phyloP scores from a whole-genome alignment of 148 eudicot genomes.

The Rhododendron ferrugineum region DNA sequence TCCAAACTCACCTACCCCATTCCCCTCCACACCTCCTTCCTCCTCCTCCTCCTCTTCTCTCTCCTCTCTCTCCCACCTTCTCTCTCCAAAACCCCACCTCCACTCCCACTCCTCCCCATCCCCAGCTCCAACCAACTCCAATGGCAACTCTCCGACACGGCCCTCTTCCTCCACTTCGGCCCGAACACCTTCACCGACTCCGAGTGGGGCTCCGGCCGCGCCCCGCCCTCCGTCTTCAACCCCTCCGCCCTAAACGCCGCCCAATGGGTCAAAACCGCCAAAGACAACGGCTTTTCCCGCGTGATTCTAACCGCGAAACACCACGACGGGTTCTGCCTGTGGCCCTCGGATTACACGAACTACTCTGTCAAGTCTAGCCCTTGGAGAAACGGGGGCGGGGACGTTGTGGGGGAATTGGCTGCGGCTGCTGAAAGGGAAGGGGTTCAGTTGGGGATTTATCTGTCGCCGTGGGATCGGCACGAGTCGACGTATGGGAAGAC shows the following conservation, averaged over 20 bases:
- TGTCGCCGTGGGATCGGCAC: conserved; percentile 91
- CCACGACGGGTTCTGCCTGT: conserved; percentile 82
- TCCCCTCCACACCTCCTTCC: neutral
- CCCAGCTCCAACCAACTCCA: conserved; percentile 56
- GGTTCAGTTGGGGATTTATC: conserved; percentile 57
- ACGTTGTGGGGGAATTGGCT: conserved; percentile 62
- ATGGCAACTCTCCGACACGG: conserved; percentile 58
- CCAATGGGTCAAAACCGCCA: conserved; percentile 66
- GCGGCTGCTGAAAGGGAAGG: conserved; percentile 46
- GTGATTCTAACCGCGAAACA: conserved; percentile 69
- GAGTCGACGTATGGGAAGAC: conserved; percentile 58
- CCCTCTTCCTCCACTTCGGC: conserved; percentile 80
- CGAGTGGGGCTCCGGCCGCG: conserved; percentile 65
- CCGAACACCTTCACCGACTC: conserved; percentile 80
- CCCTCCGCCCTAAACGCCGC: conserved; percentile 41
- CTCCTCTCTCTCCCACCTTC: neutral
- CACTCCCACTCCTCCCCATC: conserved; percentile 65
- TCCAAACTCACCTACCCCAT: conserved; percentile 5
- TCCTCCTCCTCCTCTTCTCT: neutral
- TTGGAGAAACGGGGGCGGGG: conserved; percentile 59
- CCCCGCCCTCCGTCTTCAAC: conserved; percentile 46
- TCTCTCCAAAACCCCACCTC: conserved; percentile 31
- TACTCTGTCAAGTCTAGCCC: conserved; percentile 50
- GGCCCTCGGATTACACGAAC: conserved; percentile 67
- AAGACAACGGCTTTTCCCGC: conserved; percentile 45